These are phyloP conservation scores for Mollisia scopiformis DNA, from an alignment of 2,329 filamentous ascomycete species.

Conservation along the genomic window DNA sequence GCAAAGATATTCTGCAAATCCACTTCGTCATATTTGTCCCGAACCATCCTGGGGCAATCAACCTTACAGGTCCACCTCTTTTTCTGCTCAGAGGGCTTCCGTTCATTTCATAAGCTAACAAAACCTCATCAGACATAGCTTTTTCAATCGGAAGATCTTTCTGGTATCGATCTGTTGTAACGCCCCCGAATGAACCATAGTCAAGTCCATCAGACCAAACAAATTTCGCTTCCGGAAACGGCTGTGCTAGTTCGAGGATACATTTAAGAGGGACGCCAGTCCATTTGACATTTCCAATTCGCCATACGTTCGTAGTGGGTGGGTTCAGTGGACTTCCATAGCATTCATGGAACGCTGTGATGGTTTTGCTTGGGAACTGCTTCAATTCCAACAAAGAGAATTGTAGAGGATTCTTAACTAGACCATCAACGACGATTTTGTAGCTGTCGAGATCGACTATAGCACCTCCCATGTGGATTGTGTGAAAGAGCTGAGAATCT, in stretches of 20 bases:
- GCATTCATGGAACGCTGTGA: conserved; percentile 17
- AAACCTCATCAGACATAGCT: conserved; percentile 7
- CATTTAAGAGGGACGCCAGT: conserved; percentile 3
- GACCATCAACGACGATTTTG: conserved; percentile 1
- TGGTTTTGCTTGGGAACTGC: conserved; percentile 3
- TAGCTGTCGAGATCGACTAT: neutral
- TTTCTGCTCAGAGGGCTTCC: conserved; percentile 5
- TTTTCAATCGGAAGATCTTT: conserved; percentile 15
- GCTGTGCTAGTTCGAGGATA: conserved; percentile 1
- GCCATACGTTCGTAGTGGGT: conserved; percentile 9
- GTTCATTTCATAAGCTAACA: conserved; percentile 17
- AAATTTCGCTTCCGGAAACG: conserved; percentile 3
- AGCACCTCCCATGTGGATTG: conserved; percentile 12
- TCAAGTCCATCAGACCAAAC: conserved; percentile 10
- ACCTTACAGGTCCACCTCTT: conserved; percentile 11
- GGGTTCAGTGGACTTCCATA: conserved; percentile 11
- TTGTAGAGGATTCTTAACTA: neutral
- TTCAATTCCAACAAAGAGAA: neutral
- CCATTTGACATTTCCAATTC: conserved; percentile 11
- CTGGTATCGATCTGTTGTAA: conserved; percentile 10
- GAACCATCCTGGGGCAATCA: conserved; percentile 15
- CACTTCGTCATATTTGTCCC: conserved; percentile 15
- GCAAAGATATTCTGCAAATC: conserved; percentile 5
- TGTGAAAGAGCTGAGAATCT: conserved; percentile 9
- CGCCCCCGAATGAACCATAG: conserved; percentile 4